Percentiles rank a stretch among this genome's conserved stretches.
These are phyloP conservation scores for Calocybe gambosa DNA, from an alignment of 1,284 basidiomycete genomes.

Conservation along the genomic window DNA sequence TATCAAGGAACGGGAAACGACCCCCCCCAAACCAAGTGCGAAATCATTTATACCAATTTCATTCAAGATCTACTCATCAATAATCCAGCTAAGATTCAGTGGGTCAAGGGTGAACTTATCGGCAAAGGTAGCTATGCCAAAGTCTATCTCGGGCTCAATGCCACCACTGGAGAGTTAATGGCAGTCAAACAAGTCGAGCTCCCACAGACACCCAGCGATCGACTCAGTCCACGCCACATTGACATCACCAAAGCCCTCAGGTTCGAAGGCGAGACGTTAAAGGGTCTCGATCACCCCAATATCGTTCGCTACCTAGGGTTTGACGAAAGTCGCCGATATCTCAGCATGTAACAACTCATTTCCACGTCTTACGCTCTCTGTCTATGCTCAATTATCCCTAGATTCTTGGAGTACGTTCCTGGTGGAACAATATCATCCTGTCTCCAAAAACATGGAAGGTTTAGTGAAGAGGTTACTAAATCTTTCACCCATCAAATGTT, in stretches of 20 bases:
- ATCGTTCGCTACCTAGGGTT: constrained; percentile 70
- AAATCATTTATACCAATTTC: neutral
- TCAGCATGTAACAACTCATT: constrained; percentile 47
- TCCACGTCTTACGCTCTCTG: neutral
- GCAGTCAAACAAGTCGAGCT: constrained; percentile 81
- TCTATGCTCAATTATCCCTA: constrained; percentile 16
- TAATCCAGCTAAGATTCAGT: constrained; percentile 41
- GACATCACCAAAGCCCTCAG: constrained; percentile 58
- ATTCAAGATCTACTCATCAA: constrained; percentile 5
- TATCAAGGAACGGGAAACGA: neutral
- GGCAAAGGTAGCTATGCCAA: constrained; percentile 73
- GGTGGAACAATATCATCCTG: constrained; percentile 71
- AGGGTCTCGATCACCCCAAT: constrained; percentile 66
- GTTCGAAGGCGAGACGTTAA: constrained; percentile 60
- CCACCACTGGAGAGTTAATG: constrained; percentile 72
- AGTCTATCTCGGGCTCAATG: constrained; percentile 73
- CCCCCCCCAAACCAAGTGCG: constrained; percentile 14
- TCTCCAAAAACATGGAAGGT: constrained; percentile 59
- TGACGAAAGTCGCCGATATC: constrained; percentile 52
- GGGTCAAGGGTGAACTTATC: constrained; percentile 74
- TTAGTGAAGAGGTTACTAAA: constrained; percentile 63
- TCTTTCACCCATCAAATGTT: constrained; percentile 71
- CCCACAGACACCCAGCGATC: constrained; percentile 47
- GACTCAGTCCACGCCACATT: constrained; percentile 44
- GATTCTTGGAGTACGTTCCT: constrained; percentile 73